phyloP scores from a whole-genome alignment of 306 rosid genomes.

The Canavalia gladiata region DNA sequence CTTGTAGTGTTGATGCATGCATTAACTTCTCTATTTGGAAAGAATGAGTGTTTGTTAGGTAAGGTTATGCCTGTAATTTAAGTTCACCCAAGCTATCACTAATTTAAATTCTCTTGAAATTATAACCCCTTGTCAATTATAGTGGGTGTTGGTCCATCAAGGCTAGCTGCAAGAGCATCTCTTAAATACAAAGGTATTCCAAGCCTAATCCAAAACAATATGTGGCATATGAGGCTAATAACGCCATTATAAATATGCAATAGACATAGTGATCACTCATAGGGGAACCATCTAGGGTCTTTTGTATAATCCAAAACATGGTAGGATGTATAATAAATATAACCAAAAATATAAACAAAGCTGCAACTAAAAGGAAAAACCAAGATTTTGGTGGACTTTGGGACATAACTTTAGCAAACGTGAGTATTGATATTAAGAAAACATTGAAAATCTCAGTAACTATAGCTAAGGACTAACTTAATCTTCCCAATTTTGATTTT shows the following conservation, averaged over 20 bases:
- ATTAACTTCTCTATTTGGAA: neutral
- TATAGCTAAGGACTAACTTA: slow-evolving; percentile 62
- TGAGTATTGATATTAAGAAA: neutral
- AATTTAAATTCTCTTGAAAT: too few species aligned
- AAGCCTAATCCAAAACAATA: slow-evolving; percentile 56
- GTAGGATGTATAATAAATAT: slow-evolving; percentile 53
- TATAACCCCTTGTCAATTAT: too few species aligned
- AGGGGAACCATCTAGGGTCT: slow-evolving; percentile 70
- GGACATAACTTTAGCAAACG: neutral
- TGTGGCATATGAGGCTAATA: slow-evolving; percentile 47
- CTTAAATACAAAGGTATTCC: neutral
- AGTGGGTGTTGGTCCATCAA: too few species aligned
- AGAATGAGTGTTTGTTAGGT: too few species aligned
- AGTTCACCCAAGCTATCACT: too few species aligned
- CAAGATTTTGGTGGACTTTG: neutral
- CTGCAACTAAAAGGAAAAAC: neutral
- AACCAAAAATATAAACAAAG: slow-evolving; percentile 21
- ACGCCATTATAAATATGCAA: slow-evolving; percentile 40
- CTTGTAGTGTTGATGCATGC: neutral
- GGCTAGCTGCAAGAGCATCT: too few species aligned
- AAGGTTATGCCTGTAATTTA: too few species aligned
- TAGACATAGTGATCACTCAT: slow-evolving; percentile 62
- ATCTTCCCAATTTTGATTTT: slow-evolving; percentile 71
- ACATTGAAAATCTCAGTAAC: slow-evolving; percentile 57
- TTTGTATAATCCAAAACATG: slow-evolving; percentile 68